phyloP scores from a whole-genome alignment of 768 basidiomycete species.

The Gelatoporia subvermispora region DNA sequence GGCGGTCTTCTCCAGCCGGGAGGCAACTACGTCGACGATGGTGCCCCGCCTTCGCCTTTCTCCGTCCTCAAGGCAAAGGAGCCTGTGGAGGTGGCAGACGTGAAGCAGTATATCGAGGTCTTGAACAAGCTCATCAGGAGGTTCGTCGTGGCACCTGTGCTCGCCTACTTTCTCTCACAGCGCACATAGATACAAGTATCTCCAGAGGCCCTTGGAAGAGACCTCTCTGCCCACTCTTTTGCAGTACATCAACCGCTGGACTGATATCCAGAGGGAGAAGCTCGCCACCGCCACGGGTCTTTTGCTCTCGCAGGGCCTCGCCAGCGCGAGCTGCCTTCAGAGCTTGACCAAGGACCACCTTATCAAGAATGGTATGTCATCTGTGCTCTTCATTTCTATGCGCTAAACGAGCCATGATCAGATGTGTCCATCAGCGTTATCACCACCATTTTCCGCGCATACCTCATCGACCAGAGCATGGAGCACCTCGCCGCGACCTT shows the following conservation, averaged over 20 bases:
- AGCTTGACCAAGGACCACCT: conserved; percentile 91
- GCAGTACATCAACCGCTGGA: conserved; percentile 88
- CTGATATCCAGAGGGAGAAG: conserved; percentile 71
- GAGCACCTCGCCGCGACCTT: conserved; percentile 83
- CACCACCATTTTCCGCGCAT: conserved; percentile 76
- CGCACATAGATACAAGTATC: conserved; percentile 86
- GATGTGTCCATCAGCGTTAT: conserved; percentile 76
- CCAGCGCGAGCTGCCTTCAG: conserved; percentile 70
- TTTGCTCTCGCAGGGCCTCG: conserved; percentile 79
- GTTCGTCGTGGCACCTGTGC: conserved; percentile 34
- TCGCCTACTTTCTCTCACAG: not conserved
- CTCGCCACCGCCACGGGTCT: conserved; percentile 78
- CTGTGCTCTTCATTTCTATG: not conserved
- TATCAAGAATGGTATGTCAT: conserved; percentile 80
- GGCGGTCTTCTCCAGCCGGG: conserved; percentile 97
- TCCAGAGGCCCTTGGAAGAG: conserved; percentile 93
- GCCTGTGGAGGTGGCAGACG: conserved; percentile 74
- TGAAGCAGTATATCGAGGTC: conserved; percentile 92
- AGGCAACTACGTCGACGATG: conserved; percentile 85
- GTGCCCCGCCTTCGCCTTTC: conserved; percentile 82
- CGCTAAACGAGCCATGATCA: conserved; percentile 25
- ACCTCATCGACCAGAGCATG: conserved; percentile 78
- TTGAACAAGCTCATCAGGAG: conserved; percentile 94
- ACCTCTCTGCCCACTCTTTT: conserved; percentile 76
- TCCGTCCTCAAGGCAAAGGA: conserved; percentile 79